Evolutionary conservation across 768 basidiomycete species (phyloP).

Genomic region (Lanmaoa pseudosensibilis): DNA sequence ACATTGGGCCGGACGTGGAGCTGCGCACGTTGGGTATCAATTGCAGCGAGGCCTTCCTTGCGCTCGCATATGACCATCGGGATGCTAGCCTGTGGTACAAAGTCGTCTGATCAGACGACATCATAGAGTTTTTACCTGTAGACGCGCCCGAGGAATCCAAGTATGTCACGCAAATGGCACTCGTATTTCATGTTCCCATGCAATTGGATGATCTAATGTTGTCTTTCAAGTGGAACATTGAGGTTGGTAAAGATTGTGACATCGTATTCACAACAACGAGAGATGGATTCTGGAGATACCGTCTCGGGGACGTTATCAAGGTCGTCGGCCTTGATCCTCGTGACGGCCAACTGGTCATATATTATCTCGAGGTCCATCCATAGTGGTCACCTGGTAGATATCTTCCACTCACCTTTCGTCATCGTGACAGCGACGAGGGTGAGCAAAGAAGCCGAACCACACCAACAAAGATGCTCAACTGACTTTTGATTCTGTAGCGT

Average conservation of each 20-base stretch:
- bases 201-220: not conserved
- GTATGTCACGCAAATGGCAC: slow-evolving; percentile 19
- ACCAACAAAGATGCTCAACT: not conserved
- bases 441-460: not conserved
- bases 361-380: slow-evolving; percentile 22
- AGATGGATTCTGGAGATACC: slow-evolving; percentile 21
- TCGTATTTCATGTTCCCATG: not conserved
- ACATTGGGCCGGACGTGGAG: slow-evolving; percentile 22
- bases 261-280: too few relatives aligned
- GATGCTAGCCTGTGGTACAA: slow-evolving; percentile 26
- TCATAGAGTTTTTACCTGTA: slow-evolving; percentile 20
- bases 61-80: slow-evolving; percentile 22
- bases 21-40: slow-evolving; percentile 22
- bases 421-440: slow-evolving; percentile 20
- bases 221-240: slow-evolving; percentile 21
- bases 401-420: not conserved
- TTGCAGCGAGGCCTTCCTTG: slow-evolving; percentile 25
- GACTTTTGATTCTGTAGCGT: slow-evolving; percentile 1
- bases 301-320: slow-evolving; percentile 23
- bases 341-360: slow-evolving; percentile 23
- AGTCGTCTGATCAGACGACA: slow-evolving; percentile 26
- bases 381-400: not conserved
- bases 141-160: slow-evolving; percentile 24
- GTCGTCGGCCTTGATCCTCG: slow-evolving; percentile 23
- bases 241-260: slow-evolving; percentile 9